Evolutionary conservation across 176 grass and related monocot genomes (phyloP).

Genomic region (Oryza nivara): DNA sequence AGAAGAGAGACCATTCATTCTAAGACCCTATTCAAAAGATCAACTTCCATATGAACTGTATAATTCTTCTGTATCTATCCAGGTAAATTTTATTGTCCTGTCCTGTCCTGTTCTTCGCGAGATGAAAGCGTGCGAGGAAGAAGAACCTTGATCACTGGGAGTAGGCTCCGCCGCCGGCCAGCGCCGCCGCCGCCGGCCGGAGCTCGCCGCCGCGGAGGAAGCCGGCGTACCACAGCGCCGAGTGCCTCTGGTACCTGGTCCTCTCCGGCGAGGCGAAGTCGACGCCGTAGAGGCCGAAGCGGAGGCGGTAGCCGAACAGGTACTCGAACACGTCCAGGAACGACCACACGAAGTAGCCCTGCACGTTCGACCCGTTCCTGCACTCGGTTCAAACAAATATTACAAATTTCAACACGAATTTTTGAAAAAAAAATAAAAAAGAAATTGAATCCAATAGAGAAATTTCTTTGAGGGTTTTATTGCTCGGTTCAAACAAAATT

Average conservation of each 20-base stretch:
- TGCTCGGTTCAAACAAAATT: too few relatives aligned
- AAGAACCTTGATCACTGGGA: slow-evolving; percentile 32
- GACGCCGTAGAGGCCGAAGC: slow-evolving; percentile 65
- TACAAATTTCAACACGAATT: background rate
- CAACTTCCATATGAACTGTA: background rate
- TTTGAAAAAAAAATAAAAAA: background rate
- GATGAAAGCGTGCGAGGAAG: background rate
- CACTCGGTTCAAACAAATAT: background rate
- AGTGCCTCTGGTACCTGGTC: slow-evolving; percentile 69
- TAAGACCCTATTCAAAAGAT: background rate
- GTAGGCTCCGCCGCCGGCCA: slow-evolving; percentile 33
- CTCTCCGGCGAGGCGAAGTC: slow-evolving; percentile 55
- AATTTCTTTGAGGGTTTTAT: too few relatives aligned
- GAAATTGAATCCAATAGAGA: background rate
- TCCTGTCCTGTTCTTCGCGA: background rate
- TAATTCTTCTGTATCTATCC: background rate
- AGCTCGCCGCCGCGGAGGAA: slow-evolving; percentile 57
- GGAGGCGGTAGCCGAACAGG: slow-evolving; percentile 45
- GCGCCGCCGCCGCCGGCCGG: slow-evolving; percentile 37
- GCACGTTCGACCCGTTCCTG: slow-evolving; percentile 84
- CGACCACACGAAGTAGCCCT: slow-evolving; percentile 94
- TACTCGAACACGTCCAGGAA: slow-evolving; percentile 83
- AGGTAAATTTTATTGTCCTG: background rate
- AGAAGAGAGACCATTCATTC: background rate
- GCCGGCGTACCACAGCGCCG: slow-evolving; percentile 70